A percentile compares a stretch with the other conserved stretches of the same genome.
These are phyloP conservation scores for Arthrobotrys conoides DNA, from an alignment of 2,329 filamentous ascomycete species.

Conservation along the genomic window DNA sequence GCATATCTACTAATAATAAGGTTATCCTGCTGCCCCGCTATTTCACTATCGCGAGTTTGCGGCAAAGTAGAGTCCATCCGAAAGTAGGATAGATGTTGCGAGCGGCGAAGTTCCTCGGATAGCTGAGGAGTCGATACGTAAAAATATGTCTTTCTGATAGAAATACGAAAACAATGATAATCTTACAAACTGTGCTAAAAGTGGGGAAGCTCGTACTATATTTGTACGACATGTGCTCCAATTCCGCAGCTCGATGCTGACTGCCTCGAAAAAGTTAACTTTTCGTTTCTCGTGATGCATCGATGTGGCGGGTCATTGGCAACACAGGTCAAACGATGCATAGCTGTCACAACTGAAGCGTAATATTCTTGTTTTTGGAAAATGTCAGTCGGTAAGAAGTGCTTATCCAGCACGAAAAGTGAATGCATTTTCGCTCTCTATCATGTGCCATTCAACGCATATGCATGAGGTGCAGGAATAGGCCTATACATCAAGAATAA, in stretches of 20 bases:
- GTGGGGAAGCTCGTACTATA: background rate
- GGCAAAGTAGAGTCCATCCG: slow-evolving; percentile 8
- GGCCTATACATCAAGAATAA: background rate
- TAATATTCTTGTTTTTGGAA: slow-evolving; percentile 11
- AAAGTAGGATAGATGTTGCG: slow-evolving; percentile 6
- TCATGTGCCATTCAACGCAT: slow-evolving; percentile 12
- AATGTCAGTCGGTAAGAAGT: background rate
- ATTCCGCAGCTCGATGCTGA: slow-evolving; percentile 10
- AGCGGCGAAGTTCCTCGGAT: background rate
- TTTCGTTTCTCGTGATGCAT: slow-evolving; percentile 19
- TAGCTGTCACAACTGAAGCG: background rate
- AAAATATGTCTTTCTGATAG: background rate
- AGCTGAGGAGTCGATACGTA: background rate
- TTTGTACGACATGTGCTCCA: background rate
- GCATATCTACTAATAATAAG: background rate
- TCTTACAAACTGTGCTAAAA: background rate
- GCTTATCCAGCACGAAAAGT: background rate
- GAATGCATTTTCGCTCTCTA: background rate
- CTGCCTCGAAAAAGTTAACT: background rate
- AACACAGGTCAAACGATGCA: slow-evolving; percentile 14
- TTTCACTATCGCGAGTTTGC: slow-evolving; percentile 1
- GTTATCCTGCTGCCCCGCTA: slow-evolving; percentile 3
- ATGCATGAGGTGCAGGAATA: slow-evolving; percentile 4
- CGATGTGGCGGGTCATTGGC: background rate
- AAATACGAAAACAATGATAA: slow-evolving; percentile 1